Evolutionary conservation across 495 filamentous ascomycete genomes (phyloP).

Genomic region (Aspergillus asperescens): DNA sequence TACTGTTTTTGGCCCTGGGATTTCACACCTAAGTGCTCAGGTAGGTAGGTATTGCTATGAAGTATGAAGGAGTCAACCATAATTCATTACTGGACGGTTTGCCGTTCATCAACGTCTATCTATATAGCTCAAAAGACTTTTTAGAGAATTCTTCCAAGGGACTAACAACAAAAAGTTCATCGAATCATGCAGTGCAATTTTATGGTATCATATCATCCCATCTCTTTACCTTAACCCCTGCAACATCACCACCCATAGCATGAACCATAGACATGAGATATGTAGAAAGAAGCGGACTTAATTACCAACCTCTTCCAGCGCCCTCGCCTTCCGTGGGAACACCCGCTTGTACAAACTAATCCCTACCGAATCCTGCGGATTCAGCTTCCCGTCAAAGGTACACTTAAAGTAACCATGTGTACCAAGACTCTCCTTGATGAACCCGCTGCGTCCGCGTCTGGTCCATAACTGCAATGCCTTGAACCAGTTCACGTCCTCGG

Average conservation of each 20-base stretch:
- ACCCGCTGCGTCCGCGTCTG: slow-evolving; percentile 77
- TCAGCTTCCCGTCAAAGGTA: slow-evolving; percentile 91
- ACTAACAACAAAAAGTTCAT: slow-evolving; percentile 16
- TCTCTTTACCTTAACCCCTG: neutral
- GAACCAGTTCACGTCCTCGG: slow-evolving; percentile 92
- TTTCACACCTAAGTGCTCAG: neutral
- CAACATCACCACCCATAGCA: neutral
- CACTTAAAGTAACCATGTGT: slow-evolving; percentile 99
- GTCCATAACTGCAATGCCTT: slow-evolving; percentile 95
- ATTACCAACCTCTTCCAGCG: slow-evolving; percentile 41
- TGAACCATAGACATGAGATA: slow-evolving; percentile 13
- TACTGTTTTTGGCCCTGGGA: neutral
- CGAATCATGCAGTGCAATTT: slow-evolving; percentile 25
- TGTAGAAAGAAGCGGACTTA: neutral
- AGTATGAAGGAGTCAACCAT: neutral
- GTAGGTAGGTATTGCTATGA: neutral
- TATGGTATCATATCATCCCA: slow-evolving; percentile 28
- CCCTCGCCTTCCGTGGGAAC: slow-evolving; percentile 66
- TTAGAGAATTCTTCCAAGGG: neutral
- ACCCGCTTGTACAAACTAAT: slow-evolving; percentile 92
- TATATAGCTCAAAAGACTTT: slow-evolving; percentile 2
- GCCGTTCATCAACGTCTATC: neutral
- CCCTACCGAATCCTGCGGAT: slow-evolving; percentile 87
- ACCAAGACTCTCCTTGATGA: slow-evolving; percentile 86
- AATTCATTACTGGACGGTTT: slow-evolving; percentile 1